These are phyloP conservation scores for Fusarium annulatum DNA, from an alignment of 2,329 filamentous ascomycete genomes.

Conservation along the genomic window DNA sequence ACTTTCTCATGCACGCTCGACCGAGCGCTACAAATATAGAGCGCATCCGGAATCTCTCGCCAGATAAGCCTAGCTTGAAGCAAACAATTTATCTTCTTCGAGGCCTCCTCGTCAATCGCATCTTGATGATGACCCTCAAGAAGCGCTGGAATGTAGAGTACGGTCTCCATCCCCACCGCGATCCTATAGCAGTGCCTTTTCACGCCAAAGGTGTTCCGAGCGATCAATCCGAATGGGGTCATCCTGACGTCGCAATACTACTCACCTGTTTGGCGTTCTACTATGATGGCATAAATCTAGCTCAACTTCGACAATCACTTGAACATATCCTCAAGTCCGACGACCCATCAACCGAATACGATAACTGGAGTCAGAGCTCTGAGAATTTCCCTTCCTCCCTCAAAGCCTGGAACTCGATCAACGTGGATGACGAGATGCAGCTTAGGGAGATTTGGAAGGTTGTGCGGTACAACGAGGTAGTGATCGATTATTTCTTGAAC, in stretches of 20 bases:
- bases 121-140: constrained; percentile 68
- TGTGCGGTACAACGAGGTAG: constrained; percentile 60
- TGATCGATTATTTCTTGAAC: constrained; percentile 71
- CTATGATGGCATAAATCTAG: constrained; percentile 64
- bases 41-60: constrained; percentile 29
- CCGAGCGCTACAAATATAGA: constrained; percentile 16
- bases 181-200: constrained; percentile 68
- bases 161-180: constrained; percentile 65
- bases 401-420: constrained; percentile 67
- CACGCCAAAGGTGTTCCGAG: constrained; percentile 64
- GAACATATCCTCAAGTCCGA: constrained; percentile 64
- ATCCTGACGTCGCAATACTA: constrained; percentile 74
- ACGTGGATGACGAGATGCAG: constrained; percentile 67
- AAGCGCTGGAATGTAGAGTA: constrained; percentile 78
- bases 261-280: constrained; percentile 77
- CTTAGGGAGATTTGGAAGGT: constrained; percentile 63
- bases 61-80: constrained; percentile 37
- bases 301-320: constrained; percentile 63
- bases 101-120: constrained; percentile 69
- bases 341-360: constrained; percentile 68
- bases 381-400: constrained; percentile 61
- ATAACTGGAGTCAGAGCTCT: constrained; percentile 59
- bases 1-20: constrained; percentile 34
- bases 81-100: constrained; percentile 65
- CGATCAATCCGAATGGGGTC: constrained; percentile 73